Base-by-base conservation (phyloP, 139 green algal species). In the Coccomyxa sp. region DNA sequence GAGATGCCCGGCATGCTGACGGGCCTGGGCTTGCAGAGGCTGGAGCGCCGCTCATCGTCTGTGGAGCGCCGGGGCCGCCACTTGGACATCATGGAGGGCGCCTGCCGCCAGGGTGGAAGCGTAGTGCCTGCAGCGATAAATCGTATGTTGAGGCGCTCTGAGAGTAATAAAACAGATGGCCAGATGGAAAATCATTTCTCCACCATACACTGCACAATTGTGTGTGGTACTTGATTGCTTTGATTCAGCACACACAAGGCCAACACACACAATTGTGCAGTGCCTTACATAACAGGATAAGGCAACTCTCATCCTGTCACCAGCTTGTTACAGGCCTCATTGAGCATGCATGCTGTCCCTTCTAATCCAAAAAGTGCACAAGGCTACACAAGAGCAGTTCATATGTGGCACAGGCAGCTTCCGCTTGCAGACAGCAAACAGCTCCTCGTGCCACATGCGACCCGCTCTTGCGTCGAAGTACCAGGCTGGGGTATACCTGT, bases 101-200 rank as follows among this genome's bases (percentile, higher is more conserved):
- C 40, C 58, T 81, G 82, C 34, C 88, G 79, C 88, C 88, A 92
- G 34, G 88, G 88, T 6, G 88, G 88, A 64, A 92, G 50, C 44
- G 88, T 79, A 0, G 74, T 79, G 37, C 80, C 87, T 4, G 55
- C 81, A n/a, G 77, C 73, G 0, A n/a, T n/a, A n/a, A n/a, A n/a
- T n/a, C n/a, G n/a, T n/a, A n/a, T n/a, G n/a, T n/a, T n/a, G n/a
- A n/a, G n/a, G n/a, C n/a, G n/a, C n/a, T n/a, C n/a, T n/a, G n/a
- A n/a, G n/a, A n/a, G n/a, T n/a, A n/a, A n/a, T n/a, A n/a, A n/a
- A n/a, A n/a, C n/a, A n/a, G n/a, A n/a, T n/a, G n/a, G n/a, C n/a
- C n/a, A n/a, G n/a, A n/a, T n/a, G n/a, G n/a, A n/a, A n/a, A n/a
- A n/a, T n/a, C n/a, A n/a, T n/a, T n/a, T n/a, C n/a, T n/a, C n/a